Evolutionary conservation across 345 rosid species (phyloP).

Genomic region (Aethionema arabicum): DNA sequence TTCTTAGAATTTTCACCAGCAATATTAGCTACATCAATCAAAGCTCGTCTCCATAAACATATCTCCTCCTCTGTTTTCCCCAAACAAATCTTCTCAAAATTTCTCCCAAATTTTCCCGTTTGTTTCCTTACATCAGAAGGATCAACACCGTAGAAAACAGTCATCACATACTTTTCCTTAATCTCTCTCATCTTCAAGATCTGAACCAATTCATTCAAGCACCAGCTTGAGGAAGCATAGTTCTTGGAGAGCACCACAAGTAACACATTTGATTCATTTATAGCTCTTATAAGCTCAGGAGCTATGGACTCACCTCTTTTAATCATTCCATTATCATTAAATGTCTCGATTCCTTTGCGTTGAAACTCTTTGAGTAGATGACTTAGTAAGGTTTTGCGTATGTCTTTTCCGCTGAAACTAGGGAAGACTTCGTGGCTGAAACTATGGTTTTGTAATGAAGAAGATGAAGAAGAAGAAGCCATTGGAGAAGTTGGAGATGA

Average conservation of each 20-base stretch:
- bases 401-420: constrained; percentile 22
- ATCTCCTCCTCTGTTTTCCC: not conserved
- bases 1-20: constrained; percentile 23
- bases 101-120: not conserved
- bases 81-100: constrained; percentile 2
- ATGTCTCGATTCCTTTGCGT: not conserved
- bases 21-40: not conserved
- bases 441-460: not conserved
- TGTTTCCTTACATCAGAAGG: constrained; percentile 23
- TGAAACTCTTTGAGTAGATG: constrained; percentile 6
- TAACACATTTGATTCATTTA: constrained; percentile 14
- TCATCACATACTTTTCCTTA: constrained; percentile 2
- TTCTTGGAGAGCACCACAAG: constrained; percentile 23
- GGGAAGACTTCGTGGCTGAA: constrained; percentile 7
- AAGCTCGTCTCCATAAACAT: constrained; percentile 4
- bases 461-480: constrained; percentile 19
- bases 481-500: not conserved
- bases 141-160: constrained; percentile 22
- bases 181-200: not conserved
- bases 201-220: constrained; percentile 12
- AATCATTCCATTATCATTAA: constrained; percentile 1
- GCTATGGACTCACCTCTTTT: constrained; percentile 5
- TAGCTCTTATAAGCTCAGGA: constrained; percentile 11
- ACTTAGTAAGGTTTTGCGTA: constrained; percentile 19
- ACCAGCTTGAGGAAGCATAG: constrained; percentile 16